Evolutionary conservation across 345 rosid species (phyloP).

Genomic region (Carallia pectinifolia): DNA sequence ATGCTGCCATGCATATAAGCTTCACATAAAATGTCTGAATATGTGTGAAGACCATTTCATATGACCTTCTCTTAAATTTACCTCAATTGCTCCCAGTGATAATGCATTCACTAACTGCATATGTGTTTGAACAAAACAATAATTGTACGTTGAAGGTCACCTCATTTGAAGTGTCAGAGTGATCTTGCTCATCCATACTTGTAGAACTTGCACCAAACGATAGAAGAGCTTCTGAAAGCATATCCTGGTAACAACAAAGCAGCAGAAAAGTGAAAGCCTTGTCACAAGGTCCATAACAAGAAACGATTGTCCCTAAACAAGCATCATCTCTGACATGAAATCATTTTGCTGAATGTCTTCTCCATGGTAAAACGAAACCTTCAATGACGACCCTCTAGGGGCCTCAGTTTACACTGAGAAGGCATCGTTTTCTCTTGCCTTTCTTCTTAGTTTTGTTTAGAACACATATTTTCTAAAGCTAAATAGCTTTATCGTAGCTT

Average conservation of each 20-base stretch:
- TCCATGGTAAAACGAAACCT: too few relatives aligned
- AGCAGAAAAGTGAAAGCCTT: neutral
- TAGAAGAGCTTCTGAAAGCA: slow-evolving; percentile 74
- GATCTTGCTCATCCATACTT: slow-evolving; percentile 49
- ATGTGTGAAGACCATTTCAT: too few relatives aligned
- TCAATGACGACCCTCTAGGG: too few relatives aligned
- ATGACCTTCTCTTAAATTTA: too few relatives aligned
- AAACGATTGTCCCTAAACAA: neutral
- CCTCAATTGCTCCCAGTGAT: neutral
- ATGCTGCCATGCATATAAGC: too few relatives aligned
- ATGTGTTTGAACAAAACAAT: neutral
- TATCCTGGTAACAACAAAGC: slow-evolving; percentile 47
- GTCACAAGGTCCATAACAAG: neutral
- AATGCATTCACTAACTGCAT: too few relatives aligned
- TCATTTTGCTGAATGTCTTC: neutral
- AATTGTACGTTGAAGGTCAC: slow-evolving; percentile 16
- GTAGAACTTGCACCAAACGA: slow-evolving; percentile 82
- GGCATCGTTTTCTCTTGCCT: too few relatives aligned
- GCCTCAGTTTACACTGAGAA: too few relatives aligned
- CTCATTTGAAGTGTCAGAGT: slow-evolving; percentile 48
- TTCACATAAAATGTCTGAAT: too few relatives aligned
- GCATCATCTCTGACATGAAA: neutral
- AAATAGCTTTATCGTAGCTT: too few relatives aligned
- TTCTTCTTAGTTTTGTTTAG: too few relatives aligned
- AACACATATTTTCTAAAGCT: too few relatives aligned